Percentiles rank a stretch among this genome's conserved stretches.
Conservation (phyloP, 495 filamentous ascomycete species). For the Penicillium ucsense region DNA sequence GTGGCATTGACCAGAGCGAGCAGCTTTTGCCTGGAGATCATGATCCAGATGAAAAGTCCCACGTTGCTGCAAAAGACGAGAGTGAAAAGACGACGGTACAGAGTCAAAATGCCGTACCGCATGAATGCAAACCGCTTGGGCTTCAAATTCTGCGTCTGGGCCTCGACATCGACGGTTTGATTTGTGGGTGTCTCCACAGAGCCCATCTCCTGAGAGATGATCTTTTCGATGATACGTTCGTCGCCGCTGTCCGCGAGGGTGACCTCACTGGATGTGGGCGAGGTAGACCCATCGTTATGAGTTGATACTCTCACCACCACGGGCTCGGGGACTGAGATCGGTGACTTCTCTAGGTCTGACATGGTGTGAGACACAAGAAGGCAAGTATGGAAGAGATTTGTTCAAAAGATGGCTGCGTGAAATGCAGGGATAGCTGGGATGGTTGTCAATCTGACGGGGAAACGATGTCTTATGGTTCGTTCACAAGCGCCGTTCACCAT, state of each 20-base stretch:
- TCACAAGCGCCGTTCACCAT: not conserved
- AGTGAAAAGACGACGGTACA: constrained; percentile 46
- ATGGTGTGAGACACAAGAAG: constrained; percentile 7
- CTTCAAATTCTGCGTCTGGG: constrained; percentile 18
- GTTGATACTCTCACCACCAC: not conserved
- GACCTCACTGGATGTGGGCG: constrained; percentile 11
- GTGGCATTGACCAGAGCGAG: constrained; percentile 38
- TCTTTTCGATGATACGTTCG: constrained; percentile 8
- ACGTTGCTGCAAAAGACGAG: constrained; percentile 44
- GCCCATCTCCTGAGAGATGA: constrained; percentile 18
- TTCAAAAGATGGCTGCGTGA: constrained; percentile 14
- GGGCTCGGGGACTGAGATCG: constrained; percentile 15
- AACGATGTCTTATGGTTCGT: not conserved
- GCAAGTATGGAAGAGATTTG: not conserved
- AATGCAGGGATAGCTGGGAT: constrained; percentile 1
- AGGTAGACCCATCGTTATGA: constrained; percentile 1
- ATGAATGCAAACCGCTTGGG: constrained; percentile 21
- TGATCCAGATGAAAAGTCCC: constrained; percentile 36
- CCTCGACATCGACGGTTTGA: constrained; percentile 27
- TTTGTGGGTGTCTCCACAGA: not conserved
- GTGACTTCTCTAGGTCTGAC: constrained; percentile 18
- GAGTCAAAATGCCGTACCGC: constrained; percentile 31
- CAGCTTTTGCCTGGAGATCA: constrained; percentile 24
- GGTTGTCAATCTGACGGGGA: constrained; percentile 11
- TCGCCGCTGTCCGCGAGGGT: constrained; percentile 16